Evolutionary conservation across 202 grass and related monocot species (phyloP).

Genomic region (Panicum virgatum): DNA sequence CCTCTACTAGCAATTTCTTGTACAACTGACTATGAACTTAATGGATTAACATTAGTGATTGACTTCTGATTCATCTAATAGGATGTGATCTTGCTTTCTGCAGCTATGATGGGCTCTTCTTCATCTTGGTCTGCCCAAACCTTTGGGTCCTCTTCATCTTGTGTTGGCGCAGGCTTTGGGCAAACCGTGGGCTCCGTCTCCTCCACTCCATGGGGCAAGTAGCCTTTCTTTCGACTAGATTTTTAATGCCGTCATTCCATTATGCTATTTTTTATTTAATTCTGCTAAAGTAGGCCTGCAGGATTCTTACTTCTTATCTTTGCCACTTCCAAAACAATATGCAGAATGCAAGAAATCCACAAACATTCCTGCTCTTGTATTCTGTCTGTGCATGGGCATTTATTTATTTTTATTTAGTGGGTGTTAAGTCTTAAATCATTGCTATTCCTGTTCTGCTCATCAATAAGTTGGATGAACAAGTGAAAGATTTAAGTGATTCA

Average conservation of each 20-base stretch:
- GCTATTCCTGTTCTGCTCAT: neutral
- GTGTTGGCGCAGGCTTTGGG: neutral
- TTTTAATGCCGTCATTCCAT: neutral
- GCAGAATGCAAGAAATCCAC: neutral
- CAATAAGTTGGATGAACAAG: neutral
- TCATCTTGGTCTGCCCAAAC: conserved; percentile 16
- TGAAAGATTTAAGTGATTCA: neutral
- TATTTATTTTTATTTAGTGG: neutral
- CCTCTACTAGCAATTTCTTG: neutral
- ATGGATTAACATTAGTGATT: neutral
- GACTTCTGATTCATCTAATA: conserved; percentile 9
- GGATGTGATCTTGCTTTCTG: conserved; percentile 1
- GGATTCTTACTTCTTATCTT: neutral
- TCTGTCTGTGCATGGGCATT: neutral
- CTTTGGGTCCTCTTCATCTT: neutral
- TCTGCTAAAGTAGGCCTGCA: neutral
- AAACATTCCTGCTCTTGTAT: neutral
- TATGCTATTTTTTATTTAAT: neutral
- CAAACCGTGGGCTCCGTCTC: neutral
- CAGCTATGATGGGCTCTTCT: conserved; percentile 9
- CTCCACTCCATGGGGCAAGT: conserved; percentile 10
- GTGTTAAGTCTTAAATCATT: neutral
- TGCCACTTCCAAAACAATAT: neutral
- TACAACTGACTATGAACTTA: neutral
- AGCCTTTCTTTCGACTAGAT: neutral